Evolutionary conservation across 2,329 filamentous ascomycete genomes (phyloP).

Genomic region (Didymella exigua): DNA sequence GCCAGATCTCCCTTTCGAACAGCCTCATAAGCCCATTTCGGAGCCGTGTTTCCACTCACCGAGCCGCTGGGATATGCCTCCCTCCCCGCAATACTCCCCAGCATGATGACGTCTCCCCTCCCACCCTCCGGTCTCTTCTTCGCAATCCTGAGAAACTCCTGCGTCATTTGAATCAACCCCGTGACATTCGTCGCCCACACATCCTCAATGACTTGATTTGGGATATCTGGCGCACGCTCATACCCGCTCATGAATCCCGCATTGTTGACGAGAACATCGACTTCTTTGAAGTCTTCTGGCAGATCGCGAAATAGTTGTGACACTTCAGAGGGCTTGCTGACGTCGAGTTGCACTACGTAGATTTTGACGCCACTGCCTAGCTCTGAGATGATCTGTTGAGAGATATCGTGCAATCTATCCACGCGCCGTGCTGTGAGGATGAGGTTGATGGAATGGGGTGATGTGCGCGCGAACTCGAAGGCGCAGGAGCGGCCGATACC

Average conservation of each 20-base stretch:
- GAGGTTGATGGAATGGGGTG: constrained; percentile 75
- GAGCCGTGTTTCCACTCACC: too few relatives aligned
- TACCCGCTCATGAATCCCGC: constrained; percentile 90
- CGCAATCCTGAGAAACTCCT: constrained; percentile 82
- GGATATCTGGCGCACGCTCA: constrained; percentile 80
- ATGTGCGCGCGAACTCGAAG: constrained; percentile 85
- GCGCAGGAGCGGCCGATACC: constrained; percentile 84
- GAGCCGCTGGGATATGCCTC: constrained; percentile 83
- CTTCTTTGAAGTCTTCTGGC: constrained; percentile 78
- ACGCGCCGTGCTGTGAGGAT: constrained; percentile 83
- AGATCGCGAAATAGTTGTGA: constrained; percentile 69
- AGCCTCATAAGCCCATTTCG: too few relatives aligned
- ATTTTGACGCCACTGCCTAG: constrained; percentile 68
- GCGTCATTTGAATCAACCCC: constrained; percentile 92
- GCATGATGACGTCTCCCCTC: constrained; percentile 88
- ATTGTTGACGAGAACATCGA: constrained; percentile 92
- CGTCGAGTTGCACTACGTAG: constrained; percentile 80
- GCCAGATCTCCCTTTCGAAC: too few relatives aligned
- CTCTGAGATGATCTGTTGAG: constrained; percentile 73
- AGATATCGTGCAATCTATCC: constrained; percentile 74
- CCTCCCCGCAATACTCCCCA: constrained; percentile 84
- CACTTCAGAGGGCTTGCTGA: constrained; percentile 77
- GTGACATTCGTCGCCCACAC: constrained; percentile 93
- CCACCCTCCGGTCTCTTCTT: constrained; percentile 71
- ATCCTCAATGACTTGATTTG: constrained; percentile 74